Evolutionary conservation across 2,329 filamentous ascomycete species (phyloP), one percentile per base, ranked within the genome.

Genomic region (Neonectria faginata): DNA sequence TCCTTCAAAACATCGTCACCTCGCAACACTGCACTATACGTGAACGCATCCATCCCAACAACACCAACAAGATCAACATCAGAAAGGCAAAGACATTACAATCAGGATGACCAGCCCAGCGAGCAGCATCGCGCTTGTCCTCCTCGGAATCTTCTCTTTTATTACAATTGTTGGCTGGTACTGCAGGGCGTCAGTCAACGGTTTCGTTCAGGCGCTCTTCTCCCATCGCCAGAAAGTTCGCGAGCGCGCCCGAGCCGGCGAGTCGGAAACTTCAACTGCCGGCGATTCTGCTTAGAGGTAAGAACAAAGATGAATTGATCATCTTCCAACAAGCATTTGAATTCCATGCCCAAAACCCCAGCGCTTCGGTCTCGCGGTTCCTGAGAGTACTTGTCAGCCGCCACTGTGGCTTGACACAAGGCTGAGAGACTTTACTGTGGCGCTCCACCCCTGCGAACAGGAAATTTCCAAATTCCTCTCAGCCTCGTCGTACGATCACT

Each of bases 131-230:
- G 79, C 76, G 25, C 64, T 80, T 50, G 57, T 79, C 5, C 45
- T 80, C 27, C 59, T 80, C 11, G 64, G 70, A 11, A 63, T 82
- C 29, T 67, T 79, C 53, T 45, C 68, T 7, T 57, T 79, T 31
- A 61, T 79, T 45, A 73, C 64, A 18, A 27, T 73, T 18, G 31
- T 81, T 29, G 67, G 62, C 50, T 80, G 73, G 70, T 74, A 74
- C 45, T 67, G 74, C 63, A 76, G 75, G 31, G 66, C 60, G 42
- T 63, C 71, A 42, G 64, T 81, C 52, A 67, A 73, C 45, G 64
- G 57, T 25, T 80, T 79, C 62, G 73, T 76, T 27, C 57, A 70
- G 12, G 71, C 70, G 14, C 68, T 78, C 36, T 65, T 74, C 55
- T 52, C 27, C 3, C 69, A 75, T 25, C 62, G 60, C 16, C 65